Evolutionary conservation across 2,329 filamentous ascomycete species (phyloP).

Genomic region (Cladosporium halotolerans): DNA sequence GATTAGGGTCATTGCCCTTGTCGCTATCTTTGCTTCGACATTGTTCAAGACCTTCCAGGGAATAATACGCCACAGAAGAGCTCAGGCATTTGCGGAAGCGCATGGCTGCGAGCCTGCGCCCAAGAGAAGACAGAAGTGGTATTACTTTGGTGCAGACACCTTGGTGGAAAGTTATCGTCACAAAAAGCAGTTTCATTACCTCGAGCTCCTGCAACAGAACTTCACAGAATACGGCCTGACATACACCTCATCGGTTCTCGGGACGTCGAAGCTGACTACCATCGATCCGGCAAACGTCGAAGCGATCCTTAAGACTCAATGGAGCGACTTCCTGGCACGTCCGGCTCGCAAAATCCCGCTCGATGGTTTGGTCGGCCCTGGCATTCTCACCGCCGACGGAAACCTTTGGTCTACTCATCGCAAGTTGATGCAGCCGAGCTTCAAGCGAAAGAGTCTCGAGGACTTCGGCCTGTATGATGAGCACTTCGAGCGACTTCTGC

Average conservation of each 20-base stretch:
- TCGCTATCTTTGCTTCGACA: too few species aligned
- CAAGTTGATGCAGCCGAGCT: slow-evolving; percentile 7
- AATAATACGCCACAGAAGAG: too few species aligned
- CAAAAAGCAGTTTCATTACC: slow-evolving; percentile 2
- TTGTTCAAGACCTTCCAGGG: too few species aligned
- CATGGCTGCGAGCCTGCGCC: not conserved
- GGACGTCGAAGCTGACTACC: not conserved
- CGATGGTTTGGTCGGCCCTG: not conserved
- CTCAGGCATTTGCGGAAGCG: not conserved
- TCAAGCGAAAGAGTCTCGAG: slow-evolving; percentile 4
- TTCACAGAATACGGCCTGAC: slow-evolving; percentile 2
- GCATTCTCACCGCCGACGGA: slow-evolving; percentile 6
- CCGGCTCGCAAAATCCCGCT: not conserved
- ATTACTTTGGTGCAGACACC: not conserved
- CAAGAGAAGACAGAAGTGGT: slow-evolving; percentile 2
- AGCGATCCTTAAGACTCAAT: not conserved
- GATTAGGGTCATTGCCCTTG: too few species aligned
- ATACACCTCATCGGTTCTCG: not conserved
- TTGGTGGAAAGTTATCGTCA: slow-evolving; percentile 1
- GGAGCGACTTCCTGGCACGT: slow-evolving; percentile 3
- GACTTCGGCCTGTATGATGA: not conserved
- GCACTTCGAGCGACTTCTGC: not conserved
- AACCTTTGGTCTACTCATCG: slow-evolving; percentile 4
- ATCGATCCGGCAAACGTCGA: slow-evolving; percentile 10
- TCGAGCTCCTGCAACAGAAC: slow-evolving; percentile 5